Evolutionary conservation across 2,329 filamentous ascomycete genomes (phyloP), one percentile per base, ranked within the genome.

Genomic region (Cladobotryum mycophilum): DNA sequence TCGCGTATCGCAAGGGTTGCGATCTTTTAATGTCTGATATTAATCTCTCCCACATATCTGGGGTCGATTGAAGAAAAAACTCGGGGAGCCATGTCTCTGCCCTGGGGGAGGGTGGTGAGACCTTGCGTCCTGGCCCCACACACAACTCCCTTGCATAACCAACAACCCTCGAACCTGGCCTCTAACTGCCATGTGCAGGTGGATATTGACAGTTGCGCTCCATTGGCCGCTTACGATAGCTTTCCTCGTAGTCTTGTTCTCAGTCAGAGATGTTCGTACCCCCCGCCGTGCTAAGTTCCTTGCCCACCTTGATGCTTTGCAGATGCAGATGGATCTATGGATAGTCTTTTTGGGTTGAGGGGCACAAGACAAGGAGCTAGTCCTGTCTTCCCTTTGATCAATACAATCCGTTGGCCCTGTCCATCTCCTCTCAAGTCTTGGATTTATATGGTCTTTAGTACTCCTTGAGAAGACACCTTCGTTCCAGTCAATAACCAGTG

Each of bases 41-140:
- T 66, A 70, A 73, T 73, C 62, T 73, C 61, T 56, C 62, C 59
- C 57, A 61, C 71, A 72, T 74, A 63, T 70, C 70, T 60, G 52
- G 54, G 53, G 47, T 17, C 58, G 47, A 25, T 33, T 46, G 49
- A 37, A 47, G 46, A 46, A 50, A 35, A 47, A 49, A 45, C 35
- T 60, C 50, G 49, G 54, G 47, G 53, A 56, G 52, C 51, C 52
- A 53, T 53, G 53, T 55, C 38, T 55, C 45, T 50, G 47, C 9
- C 9, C 34, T 17, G 35, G 25, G 53, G 36, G 48, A 53, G 49
- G 56, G 48, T 48, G 60, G 60, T 54, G 60, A 63, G 60, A 58
- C 54, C 50, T 55, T 57, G 55, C 58, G 56, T 58, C 49, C 45
- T 53, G 55, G 61, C 60, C 58, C 59, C 64, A 61, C 62, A 58